Conservation (phyloP, 2,329 filamentous ascomycete species). For the Colletotrichum sp. region DNA sequence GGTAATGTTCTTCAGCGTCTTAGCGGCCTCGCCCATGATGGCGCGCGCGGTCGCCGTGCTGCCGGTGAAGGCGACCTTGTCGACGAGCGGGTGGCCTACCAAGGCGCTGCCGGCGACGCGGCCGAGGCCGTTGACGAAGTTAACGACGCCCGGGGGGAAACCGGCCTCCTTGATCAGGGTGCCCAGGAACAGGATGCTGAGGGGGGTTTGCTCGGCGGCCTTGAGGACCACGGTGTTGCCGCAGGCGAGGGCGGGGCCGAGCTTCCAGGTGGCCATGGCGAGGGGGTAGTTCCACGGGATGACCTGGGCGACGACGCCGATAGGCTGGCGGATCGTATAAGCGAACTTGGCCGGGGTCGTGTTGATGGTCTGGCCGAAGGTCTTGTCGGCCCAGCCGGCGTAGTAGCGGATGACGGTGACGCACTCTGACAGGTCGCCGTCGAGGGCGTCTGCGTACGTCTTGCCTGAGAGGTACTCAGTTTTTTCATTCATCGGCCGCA, state of each 20-base stretch:
- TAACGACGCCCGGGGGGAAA: conserved; percentile 80
- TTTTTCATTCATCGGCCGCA: neutral
- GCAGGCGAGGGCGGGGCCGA: conserved; percentile 72
- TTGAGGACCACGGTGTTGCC: conserved; percentile 71
- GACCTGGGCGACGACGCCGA: conserved; percentile 77
- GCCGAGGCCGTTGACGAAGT: conserved; percentile 76
- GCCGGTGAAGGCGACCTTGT: conserved; percentile 83
- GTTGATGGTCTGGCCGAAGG: conserved; percentile 79
- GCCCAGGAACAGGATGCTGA: conserved; percentile 69
- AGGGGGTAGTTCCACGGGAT: conserved; percentile 78
- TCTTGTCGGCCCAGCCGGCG: conserved; percentile 80
- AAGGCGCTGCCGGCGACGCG: conserved; percentile 72
- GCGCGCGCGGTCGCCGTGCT: conserved; percentile 73
- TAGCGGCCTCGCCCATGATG: conserved; percentile 76
- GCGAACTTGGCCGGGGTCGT: conserved; percentile 72
- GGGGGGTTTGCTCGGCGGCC: conserved; percentile 70
- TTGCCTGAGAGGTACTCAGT: conserved; percentile 41
- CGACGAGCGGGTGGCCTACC: conserved; percentile 69
- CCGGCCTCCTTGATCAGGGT: conserved; percentile 74
- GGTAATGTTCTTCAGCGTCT: conserved; percentile 70
- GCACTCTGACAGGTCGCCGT: conserved; percentile 64
- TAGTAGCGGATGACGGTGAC: conserved; percentile 70
- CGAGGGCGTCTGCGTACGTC: conserved; percentile 68
- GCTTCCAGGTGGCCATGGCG: conserved; percentile 64
- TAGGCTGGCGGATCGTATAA: conserved; percentile 76